Base-by-base conservation (phyloP, 176 grass and related monocot genomes). In the Musa beccarii region DNA sequence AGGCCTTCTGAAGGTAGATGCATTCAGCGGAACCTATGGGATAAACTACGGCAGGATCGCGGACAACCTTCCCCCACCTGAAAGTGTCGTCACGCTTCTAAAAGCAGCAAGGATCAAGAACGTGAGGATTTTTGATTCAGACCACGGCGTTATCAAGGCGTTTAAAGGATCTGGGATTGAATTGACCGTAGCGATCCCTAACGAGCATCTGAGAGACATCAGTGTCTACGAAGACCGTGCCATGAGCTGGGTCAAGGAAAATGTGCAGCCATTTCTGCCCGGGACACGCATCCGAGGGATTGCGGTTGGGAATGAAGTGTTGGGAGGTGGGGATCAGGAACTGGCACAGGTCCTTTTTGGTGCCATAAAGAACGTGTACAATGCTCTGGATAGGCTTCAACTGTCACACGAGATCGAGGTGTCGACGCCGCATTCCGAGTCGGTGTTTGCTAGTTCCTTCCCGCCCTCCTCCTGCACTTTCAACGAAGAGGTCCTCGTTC, bases 11-110 rank as follows among this genome's bases (percentile, higher is more conserved):
- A 73, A 11, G 7, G 88, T 66, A 50, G 71, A 87, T 21, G 80
- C 88, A 2, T 98, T 98, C 61, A 82, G 80, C 0, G 96, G 96
- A 53, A 83, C 83, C 5, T 99, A 99, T 17, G 96, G 96, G 52
- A 69, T 99, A 80, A 99, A 99, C 74, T 99, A 99, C 0, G 96
- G 96, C 17, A 84, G 96, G 63, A 94, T 99, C 53, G 96, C 96
- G 19, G 74, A 99, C 76, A 92, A 99, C 81, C 80, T 95, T 59
- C 96, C 89, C 15, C 66, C 91, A 17, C 86, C 96, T 9, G 96
- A 92, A 72, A 95, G 79, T 72, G 96, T 99, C 1, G 96, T 95
- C 6, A 74, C 75, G 29, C 91, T 99, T 11, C 87, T 99, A 20
- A 89, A 83, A 76, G 80, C 49, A 14, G 85, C 88, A 21, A 99